Evolutionary conservation across 495 filamentous ascomycete species (phyloP).

Genomic region (Evansstolkia leycettana): DNA sequence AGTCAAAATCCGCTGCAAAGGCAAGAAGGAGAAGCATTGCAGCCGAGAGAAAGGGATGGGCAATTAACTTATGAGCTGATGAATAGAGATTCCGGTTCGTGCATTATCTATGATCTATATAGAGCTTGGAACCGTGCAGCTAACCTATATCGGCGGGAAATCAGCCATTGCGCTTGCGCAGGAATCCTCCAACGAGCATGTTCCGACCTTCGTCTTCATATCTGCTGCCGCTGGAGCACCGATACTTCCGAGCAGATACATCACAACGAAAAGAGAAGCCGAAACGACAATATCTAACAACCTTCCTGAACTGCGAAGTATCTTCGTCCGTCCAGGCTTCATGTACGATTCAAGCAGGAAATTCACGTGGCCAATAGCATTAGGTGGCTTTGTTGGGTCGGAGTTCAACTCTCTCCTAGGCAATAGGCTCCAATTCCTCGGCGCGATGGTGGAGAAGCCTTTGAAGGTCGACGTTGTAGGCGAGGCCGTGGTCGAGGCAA

Average conservation of each 20-base stretch:
- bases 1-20: conserved; percentile 55
- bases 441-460: conserved; percentile 73
- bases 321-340: conserved; percentile 80
- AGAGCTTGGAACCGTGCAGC: conserved; percentile 3
- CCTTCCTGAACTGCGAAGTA: conserved; percentile 59
- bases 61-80: conserved; percentile 95
- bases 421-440: conserved; percentile 58
- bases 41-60: conserved; percentile 50
- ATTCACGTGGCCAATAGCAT: conserved; percentile 77
- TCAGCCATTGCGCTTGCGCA: conserved; percentile 66
- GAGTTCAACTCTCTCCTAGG: conserved; percentile 63
- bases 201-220: conserved; percentile 68
- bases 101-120: not conserved
- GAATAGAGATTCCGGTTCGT: conserved; percentile 74
- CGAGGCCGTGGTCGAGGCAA: conserved; percentile 69
- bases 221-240: conserved; percentile 80
- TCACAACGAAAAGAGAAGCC: conserved; percentile 84
- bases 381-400: conserved; percentile 52
- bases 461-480: conserved; percentile 76
- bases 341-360: conserved; percentile 74
- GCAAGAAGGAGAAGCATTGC: conserved; percentile 42
- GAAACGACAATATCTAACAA: conserved; percentile 61
- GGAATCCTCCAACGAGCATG: conserved; percentile 52
- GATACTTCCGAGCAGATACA: conserved; percentile 72
- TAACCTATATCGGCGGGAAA: conserved; percentile 6